These are phyloP conservation scores for Candida ficus DNA, from an alignment of 805 yeast genomes.

Conservation along the genomic window DNA sequence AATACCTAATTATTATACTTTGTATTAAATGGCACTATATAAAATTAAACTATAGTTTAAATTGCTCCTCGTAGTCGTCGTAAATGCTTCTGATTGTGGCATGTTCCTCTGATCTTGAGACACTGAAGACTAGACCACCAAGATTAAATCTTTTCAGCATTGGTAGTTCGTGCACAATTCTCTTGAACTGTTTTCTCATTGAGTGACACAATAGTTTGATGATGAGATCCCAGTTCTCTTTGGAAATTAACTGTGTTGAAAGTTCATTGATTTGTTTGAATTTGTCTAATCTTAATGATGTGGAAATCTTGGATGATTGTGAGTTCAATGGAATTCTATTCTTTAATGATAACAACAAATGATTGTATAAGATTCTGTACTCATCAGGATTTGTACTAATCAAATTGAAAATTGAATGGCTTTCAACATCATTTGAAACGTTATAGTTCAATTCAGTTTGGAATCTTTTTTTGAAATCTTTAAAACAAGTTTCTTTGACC, in stretches of 20 bases:
- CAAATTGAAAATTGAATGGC: slow-evolving; percentile 7
- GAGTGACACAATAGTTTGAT: slow-evolving; percentile 22
- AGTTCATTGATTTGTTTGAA: slow-evolving; percentile 18
- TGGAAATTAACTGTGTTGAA: slow-evolving; percentile 12
- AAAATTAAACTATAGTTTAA: slow-evolving; percentile 2
- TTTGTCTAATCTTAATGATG: slow-evolving; percentile 18
- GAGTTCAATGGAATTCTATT: slow-evolving; percentile 22
- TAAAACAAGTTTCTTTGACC: slow-evolving; percentile 18
- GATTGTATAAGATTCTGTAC: slow-evolving; percentile 19
- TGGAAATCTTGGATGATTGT: slow-evolving; percentile 22
- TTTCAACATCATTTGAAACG: neutral
- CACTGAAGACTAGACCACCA: slow-evolving; percentile 24
- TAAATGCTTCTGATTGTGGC: slow-evolving; percentile 17
- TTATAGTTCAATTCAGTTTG: slow-evolving; percentile 13
- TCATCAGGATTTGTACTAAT: slow-evolving; percentile 17
- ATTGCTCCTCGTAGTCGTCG: slow-evolving; percentile 23
- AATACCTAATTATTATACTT: too few species aligned
- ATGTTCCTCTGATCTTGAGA: slow-evolving; percentile 6
- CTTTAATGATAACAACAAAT: slow-evolving; percentile 18
- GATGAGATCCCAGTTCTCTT: slow-evolving; percentile 15
- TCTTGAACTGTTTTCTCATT: slow-evolving; percentile 16
- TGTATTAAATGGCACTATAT: too few species aligned
- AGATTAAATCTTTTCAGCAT: slow-evolving; percentile 20
- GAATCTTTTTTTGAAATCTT: slow-evolving; percentile 23
- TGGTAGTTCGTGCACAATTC: slow-evolving; percentile 12